These are phyloP conservation scores for Cymbopogon citratus DNA, from an alignment of 176 grass and related monocot species.

Conservation along the genomic window DNA sequence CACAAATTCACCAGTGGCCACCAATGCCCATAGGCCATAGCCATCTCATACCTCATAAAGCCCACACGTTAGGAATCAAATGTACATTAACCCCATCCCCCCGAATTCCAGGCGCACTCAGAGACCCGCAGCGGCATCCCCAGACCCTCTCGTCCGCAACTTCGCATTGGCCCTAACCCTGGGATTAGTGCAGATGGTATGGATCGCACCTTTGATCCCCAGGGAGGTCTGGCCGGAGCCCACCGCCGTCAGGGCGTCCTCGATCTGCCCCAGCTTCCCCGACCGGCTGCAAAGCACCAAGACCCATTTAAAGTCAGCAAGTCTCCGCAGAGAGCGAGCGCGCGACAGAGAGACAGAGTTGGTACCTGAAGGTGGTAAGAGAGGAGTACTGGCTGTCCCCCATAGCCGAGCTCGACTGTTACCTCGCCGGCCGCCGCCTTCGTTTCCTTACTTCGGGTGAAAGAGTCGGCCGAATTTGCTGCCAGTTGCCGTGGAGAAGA, in stretches of 20 bases:
- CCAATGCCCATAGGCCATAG: background rate
- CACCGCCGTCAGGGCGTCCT: conserved; percentile 81
- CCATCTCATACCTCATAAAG: background rate
- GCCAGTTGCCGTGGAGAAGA: too few species aligned
- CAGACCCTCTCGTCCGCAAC: background rate
- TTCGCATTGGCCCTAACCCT: background rate
- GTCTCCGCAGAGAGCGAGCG: background rate
- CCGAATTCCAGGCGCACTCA: background rate
- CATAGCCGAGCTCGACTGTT: conserved; percentile 35
- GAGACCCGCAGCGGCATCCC: background rate
- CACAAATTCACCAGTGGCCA: conserved; percentile 9
- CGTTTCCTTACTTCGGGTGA: too few species aligned
- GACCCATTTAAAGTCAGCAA: background rate
- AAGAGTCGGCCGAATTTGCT: too few species aligned
- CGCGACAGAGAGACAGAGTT: conserved; percentile 71
- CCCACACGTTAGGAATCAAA: background rate
- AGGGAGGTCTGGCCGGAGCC: conserved; percentile 92
- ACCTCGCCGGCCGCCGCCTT: background rate
- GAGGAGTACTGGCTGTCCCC: conserved; percentile 90
- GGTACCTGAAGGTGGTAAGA: too few species aligned
- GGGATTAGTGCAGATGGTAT: background rate
- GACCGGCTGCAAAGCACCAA: conserved; percentile 50
- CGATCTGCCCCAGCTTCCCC: conserved; percentile 95
- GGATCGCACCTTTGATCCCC: conserved; percentile 74
- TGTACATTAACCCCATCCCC: background rate